A percentile compares a stretch with the other conserved stretches of the same genome.
phyloP scores from a whole-genome alignment of 1,139 yeast species.

The Sugiyamaella novakii region DNA sequence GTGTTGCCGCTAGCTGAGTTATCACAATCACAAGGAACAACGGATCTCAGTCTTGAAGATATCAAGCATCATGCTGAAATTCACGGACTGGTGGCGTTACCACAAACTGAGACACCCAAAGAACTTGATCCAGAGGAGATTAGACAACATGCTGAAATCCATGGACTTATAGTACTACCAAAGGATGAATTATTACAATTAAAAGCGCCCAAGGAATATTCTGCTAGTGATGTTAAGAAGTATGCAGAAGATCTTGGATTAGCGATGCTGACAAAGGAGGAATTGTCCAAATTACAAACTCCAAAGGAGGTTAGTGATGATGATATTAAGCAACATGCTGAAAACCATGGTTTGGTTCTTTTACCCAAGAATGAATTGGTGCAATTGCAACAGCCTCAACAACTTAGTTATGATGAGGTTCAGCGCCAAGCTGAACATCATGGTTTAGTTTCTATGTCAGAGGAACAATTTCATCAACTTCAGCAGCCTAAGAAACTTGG shows the following conservation, averaged over 20 bases:
- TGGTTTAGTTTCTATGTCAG: constrained; percentile 29
- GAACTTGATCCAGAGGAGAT: constrained; percentile 29
- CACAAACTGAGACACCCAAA: constrained; percentile 24
- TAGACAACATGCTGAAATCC: constrained; percentile 23
- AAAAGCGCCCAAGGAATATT: constrained; percentile 2
- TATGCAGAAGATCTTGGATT: constrained; percentile 43
- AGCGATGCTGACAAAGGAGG: constrained; percentile 22
- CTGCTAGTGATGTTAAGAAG: constrained; percentile 16
- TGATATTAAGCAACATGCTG: constrained; percentile 31
- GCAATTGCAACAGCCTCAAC: constrained; percentile 24
- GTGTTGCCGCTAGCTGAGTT: constrained; percentile 29
- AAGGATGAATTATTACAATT: constrained; percentile 26
- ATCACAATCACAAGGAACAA: constrained; percentile 6
- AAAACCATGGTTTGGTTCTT: constrained; percentile 35
- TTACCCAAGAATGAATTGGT: constrained; percentile 29
- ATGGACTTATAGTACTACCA: constrained; percentile 38
- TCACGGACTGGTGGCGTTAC: constrained; percentile 37
- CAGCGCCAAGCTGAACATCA: constrained; percentile 19
- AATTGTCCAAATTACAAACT: not conserved
- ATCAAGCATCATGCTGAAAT: constrained; percentile 25
- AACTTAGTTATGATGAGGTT: constrained; percentile 29
- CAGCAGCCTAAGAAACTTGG: constrained; percentile 28
- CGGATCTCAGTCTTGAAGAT: constrained; percentile 10
- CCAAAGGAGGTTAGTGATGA: constrained; percentile 15
- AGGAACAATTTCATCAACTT: constrained; percentile 16